Percentiles rank a stretch among this genome's conserved stretches.
Conservation (phyloP, 192 early-diverging fungal species). For the Umbelopsis ramanniana region DNA sequence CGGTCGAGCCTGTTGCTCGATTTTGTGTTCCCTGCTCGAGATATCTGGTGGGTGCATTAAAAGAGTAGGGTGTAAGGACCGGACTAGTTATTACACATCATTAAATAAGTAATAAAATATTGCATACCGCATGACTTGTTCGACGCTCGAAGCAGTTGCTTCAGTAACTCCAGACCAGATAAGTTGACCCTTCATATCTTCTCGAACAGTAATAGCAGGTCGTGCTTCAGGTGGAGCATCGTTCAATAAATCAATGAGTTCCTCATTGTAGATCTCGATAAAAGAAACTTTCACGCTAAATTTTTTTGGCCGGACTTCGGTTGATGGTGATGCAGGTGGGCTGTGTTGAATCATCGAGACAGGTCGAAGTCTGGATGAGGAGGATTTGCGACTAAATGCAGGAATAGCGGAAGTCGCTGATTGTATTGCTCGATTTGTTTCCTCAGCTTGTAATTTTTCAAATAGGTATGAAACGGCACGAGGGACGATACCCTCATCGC, state of each 20-base stretch:
- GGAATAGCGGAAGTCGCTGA: not conserved
- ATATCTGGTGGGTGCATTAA: conserved; percentile 36
- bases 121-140: conserved; percentile 71
- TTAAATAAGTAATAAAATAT: not conserved
- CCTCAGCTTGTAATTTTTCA: conserved; percentile 13
- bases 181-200: conserved; percentile 88
- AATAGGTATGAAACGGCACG: conserved; percentile 12
- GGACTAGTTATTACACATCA: not conserved
- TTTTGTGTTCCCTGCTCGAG: conserved; percentile 72
- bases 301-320: conserved; percentile 7
- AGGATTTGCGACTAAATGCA: not conserved
- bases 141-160: conserved; percentile 65
- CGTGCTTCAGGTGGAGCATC: conserved; percentile 59
- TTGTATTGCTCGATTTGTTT: not conserved
- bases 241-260: conserved; percentile 91
- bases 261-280: conserved; percentile 97
- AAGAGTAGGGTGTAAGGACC: not conserved
- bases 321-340: not conserved
- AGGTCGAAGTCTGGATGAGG: conserved; percentile 1
- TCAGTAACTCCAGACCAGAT: conserved; percentile 83
- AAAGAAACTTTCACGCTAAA: conserved; percentile 79
- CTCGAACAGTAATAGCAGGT: conserved; percentile 73
- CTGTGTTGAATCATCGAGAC: conserved; percentile 1
- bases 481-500: conserved; percentile 1
- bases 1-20: conserved; percentile 90